Base-by-base conservation (phyloP, 768 basidiomycete genomes). In the Hericium erinaceus region DNA sequence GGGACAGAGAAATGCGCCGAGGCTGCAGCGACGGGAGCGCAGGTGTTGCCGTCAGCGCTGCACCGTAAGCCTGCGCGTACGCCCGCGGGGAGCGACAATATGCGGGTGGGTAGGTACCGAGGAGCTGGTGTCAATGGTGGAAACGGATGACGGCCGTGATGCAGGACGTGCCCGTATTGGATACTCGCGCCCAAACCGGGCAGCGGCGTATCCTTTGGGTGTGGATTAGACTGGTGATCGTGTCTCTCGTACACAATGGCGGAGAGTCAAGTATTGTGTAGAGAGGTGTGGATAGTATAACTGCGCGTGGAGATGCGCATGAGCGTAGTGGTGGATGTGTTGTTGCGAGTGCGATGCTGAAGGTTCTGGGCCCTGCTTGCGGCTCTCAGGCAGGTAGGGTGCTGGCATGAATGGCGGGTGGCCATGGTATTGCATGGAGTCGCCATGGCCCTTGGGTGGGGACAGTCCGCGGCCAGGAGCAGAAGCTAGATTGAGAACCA, bases 1-100 rank as follows among this genome's bases (percentile, higher is more conserved):
- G 2, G 84, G 84, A 55, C 74, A 80, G 50, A 85, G 77, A 67
- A 74, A 85, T 24, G 80, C 80, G 40, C 84, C 84, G 12, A 85
- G 68, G 61, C n/a, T 77, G 70, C 2, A 66, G 60, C 0, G 67
- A 57, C 2, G 68, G 66, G 58, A 39, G 50, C 61, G 64, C 2
- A 52, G 39, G 12, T 57, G 56, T 10, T 62, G 59, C 7, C 64
- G 66, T 3, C 63, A 52, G 24, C 57, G 59, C 28, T 56, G 60
- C 41, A 52, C 46, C 5, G 44, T 39, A n/a, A 41, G 56, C n/a
- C 41, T 40, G 60, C 4, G 57, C 44, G 57, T 41, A 41, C 11
- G 15, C 40, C 11, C 3, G 53, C 28, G 60, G 33, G 39, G 48
- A 16, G n/a, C 53, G 39, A 16, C 15, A 55, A 15, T 40, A 55